A percentile compares a stretch with the other conserved stretches of the same genome.
Conservation (phyloP, 441 rosid species). For the Geranium incanum region DNA sequence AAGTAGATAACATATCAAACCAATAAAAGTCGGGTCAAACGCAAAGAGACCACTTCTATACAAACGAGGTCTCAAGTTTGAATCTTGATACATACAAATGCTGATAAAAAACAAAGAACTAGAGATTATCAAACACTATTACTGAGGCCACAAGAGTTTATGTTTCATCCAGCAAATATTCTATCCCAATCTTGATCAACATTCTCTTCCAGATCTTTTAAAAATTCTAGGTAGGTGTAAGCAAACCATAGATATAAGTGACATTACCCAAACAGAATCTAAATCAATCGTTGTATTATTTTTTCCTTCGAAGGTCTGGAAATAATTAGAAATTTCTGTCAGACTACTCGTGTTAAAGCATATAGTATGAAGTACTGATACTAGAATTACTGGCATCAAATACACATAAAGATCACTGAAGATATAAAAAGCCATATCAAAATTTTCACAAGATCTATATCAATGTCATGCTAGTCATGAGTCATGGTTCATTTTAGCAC, state of each 20-base stretch:
- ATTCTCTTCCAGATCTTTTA: slow-evolving; percentile 62
- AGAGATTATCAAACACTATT: no score
- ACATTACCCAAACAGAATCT: slow-evolving; percentile 11
- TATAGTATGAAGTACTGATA: background rate
- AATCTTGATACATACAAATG: no score
- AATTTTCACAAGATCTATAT: background rate
- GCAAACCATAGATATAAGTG: slow-evolving; percentile 16
- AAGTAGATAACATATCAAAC: background rate
- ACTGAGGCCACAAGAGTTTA: no score
- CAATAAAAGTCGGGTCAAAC: background rate
- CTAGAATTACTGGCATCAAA: background rate
- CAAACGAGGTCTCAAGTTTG: no score
- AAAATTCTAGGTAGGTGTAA: slow-evolving; percentile 71
- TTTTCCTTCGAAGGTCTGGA: background rate
- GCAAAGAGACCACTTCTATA: no score
- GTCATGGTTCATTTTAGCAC: background rate
- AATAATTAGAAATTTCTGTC: background rate
- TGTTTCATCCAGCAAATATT: slow-evolving; percentile 38
- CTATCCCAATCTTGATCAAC: slow-evolving; percentile 84
- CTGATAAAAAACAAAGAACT: no score
- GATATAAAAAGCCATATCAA: background rate
- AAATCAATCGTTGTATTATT: background rate
- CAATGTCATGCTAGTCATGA: background rate
- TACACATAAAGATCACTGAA: background rate
- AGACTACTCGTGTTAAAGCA: background rate